Percentiles rank a stretch among this genome's conserved stretches.
Evolutionary conservation across 1,284 basidiomycete genomes (phyloP).

Genomic region (Irpex lacteus): DNA sequence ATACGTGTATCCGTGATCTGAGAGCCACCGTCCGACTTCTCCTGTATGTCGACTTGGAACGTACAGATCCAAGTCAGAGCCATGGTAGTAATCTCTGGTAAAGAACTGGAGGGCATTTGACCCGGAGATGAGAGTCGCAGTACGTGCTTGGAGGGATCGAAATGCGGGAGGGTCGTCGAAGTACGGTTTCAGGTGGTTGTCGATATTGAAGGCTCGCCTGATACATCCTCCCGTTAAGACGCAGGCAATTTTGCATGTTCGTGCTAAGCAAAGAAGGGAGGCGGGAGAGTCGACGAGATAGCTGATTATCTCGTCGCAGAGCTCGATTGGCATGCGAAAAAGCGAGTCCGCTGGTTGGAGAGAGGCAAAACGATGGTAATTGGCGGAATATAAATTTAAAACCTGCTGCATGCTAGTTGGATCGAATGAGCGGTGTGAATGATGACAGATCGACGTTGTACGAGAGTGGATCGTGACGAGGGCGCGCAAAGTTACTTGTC

Average conservation of each 20-base stretch:
- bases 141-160: constrained; percentile 40
- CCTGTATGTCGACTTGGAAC: background rate
- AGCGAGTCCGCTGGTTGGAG: too few relatives aligned
- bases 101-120: constrained; percentile 51
- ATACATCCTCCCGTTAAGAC: constrained; percentile 19
- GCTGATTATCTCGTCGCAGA: too few relatives aligned
- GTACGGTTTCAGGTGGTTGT: constrained; percentile 25
- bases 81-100: constrained; percentile 38
- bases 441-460: too few relatives aligned
- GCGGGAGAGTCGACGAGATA: constrained; percentile 11
- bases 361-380: too few relatives aligned
- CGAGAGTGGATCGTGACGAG: too few relatives aligned
- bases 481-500: too few relatives aligned
- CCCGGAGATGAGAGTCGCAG: constrained; percentile 45
- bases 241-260: constrained; percentile 21
- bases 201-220: constrained; percentile 23
- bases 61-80: constrained; percentile 49
- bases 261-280: constrained; percentile 20
- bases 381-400: too few relatives aligned
- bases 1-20: constrained; percentile 21
- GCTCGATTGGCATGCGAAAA: too few relatives aligned
- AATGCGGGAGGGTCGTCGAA: constrained; percentile 35
- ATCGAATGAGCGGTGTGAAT: too few relatives aligned
- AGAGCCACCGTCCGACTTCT: constrained; percentile 22
- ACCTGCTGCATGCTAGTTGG: too few relatives aligned